A percentile compares a stretch with the other conserved stretches of the same genome.
Evolutionary conservation across 306 rosid genomes (phyloP).

Genomic region (Pueraria montana): DNA sequence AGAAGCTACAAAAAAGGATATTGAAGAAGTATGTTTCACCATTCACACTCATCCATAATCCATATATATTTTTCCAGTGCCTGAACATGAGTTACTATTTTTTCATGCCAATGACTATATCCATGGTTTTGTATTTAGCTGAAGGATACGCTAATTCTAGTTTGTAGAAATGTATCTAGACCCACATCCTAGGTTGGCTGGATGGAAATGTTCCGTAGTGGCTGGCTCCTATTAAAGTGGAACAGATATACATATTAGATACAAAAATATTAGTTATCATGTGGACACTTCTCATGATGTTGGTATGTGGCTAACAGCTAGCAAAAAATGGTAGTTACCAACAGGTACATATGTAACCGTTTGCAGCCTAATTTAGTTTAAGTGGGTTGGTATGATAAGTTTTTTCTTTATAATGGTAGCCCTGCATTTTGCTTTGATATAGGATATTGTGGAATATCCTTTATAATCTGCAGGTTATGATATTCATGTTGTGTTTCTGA

Average conservation of each 20-base stretch:
- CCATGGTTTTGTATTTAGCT: slow-evolving; percentile 33
- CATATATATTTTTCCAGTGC: slow-evolving; percentile 41
- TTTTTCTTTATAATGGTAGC: slow-evolving; percentile 33
- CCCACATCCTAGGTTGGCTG: slow-evolving; percentile 36
- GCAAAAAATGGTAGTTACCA: slow-evolving; percentile 22
- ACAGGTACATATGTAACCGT: slow-evolving; percentile 23
- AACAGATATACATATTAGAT: background rate
- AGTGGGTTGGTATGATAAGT: slow-evolving; percentile 35
- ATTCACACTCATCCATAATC: slow-evolving; percentile 39
- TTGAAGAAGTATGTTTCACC: slow-evolving; percentile 76
- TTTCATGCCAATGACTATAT: slow-evolving; percentile 36
- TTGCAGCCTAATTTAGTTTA: slow-evolving; percentile 35
- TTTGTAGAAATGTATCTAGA: slow-evolving; percentile 31
- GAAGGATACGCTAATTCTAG: slow-evolving; percentile 42
- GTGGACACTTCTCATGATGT: slow-evolving; percentile 34
- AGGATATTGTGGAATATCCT: slow-evolving; percentile 40
- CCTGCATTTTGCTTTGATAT: slow-evolving; percentile 38
- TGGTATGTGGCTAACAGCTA: slow-evolving; percentile 31
- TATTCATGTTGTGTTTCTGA: slow-evolving; percentile 43
- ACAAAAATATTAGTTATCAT: slow-evolving; percentile 29
- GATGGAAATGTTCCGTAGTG: slow-evolving; percentile 30
- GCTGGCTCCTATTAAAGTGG: slow-evolving; percentile 23
- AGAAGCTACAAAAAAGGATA: slow-evolving; percentile 71
- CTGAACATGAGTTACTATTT: slow-evolving; percentile 44
- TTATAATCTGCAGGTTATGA: slow-evolving; percentile 32